Conservation (phyloP, 768 basidiomycete genomes). For the Basidioascus undulatus region DNA sequence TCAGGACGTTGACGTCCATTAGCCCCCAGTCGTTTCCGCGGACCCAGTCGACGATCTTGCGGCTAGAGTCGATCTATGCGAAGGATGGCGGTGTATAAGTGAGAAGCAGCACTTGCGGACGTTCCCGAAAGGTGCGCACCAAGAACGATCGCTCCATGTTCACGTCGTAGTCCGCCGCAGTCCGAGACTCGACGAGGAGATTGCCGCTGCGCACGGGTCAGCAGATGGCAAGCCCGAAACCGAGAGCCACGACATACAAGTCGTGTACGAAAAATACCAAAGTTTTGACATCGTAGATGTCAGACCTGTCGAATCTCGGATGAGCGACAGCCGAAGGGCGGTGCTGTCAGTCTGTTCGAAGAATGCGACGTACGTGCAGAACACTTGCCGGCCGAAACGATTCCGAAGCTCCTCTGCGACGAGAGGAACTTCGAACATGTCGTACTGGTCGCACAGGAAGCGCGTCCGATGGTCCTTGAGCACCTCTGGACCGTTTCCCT, state of each 20-base stretch:
- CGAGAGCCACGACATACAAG: conserved; percentile 35
- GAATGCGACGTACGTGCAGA: conserved; percentile 63
- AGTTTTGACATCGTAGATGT: conserved; percentile 45
- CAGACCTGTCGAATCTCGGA: conserved; percentile 14
- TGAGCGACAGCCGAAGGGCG: neutral
- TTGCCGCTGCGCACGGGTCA: conserved; percentile 38
- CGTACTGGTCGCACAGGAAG: conserved; percentile 46
- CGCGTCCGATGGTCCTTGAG: conserved; percentile 74
- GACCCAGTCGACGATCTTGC: conserved; percentile 55
- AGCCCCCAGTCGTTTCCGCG: conserved; percentile 38
- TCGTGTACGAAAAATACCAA: conserved; percentile 80
- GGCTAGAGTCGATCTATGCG: conserved; percentile 57
- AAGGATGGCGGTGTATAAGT: neutral
- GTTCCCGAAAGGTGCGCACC: conserved; percentile 22
- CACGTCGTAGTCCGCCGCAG: conserved; percentile 43
- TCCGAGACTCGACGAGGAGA: conserved; percentile 56
- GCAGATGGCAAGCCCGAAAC: conserved; percentile 1
- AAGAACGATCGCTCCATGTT: conserved; percentile 62
- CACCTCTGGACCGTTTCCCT: conserved; percentile 44
- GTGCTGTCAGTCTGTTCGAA: too few species aligned
- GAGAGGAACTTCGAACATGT: conserved; percentile 61
- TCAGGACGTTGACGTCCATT: conserved; percentile 61
- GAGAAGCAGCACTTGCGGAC: neutral
- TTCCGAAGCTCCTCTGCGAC: conserved; percentile 38
- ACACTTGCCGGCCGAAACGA: conserved; percentile 55